Conservation (phyloP, 2,329 filamentous ascomycete species). For the Nannizziopsis arthrosporioides region DNA sequence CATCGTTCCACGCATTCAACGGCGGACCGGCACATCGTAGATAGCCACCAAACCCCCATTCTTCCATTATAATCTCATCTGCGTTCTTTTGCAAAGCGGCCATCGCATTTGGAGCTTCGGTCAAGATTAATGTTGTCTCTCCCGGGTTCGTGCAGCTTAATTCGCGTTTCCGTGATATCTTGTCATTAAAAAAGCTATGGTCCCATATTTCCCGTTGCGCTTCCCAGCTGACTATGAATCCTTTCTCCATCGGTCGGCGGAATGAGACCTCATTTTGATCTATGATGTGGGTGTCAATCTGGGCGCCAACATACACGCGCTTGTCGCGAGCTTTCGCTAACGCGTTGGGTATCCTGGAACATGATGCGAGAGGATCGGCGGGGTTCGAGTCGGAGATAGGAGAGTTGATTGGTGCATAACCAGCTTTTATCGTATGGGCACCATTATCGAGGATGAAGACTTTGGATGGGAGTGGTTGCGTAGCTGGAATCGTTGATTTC, state of each 20-base stretch:
- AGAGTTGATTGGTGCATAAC: conserved; percentile 47
- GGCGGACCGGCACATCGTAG: conserved; percentile 60
- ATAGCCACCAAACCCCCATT: conserved; percentile 85
- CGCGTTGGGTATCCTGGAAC: conserved; percentile 71
- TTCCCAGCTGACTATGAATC: conserved; percentile 94
- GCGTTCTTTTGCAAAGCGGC: conserved; percentile 74
- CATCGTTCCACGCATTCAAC: conserved; percentile 72
- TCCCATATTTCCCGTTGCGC: conserved; percentile 94
- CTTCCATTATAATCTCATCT: conserved; percentile 95
- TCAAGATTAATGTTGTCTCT: conserved; percentile 72
- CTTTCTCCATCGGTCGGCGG: conserved; percentile 81
- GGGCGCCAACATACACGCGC: conserved; percentile 66
- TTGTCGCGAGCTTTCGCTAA: conserved; percentile 71
- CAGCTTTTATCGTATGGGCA: conserved; percentile 81
- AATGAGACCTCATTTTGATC: conserved; percentile 87
- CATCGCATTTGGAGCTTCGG: conserved; percentile 75
- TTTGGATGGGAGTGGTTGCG: conserved; percentile 43
- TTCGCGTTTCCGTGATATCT: conserved; percentile 45
- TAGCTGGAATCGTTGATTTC: conserved; percentile 44
- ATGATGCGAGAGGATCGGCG: conserved; percentile 36
- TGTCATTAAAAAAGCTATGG: conserved; percentile 64
- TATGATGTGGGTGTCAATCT: conserved; percentile 58
- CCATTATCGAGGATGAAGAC: conserved; percentile 92
- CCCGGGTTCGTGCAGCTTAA: conserved; percentile 47
- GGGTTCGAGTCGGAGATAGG: conserved; percentile 20